Evolutionary conservation across 2,329 filamentous ascomycete species (phyloP).

Genomic region (Pseudogymnoascus sp.): DNA sequence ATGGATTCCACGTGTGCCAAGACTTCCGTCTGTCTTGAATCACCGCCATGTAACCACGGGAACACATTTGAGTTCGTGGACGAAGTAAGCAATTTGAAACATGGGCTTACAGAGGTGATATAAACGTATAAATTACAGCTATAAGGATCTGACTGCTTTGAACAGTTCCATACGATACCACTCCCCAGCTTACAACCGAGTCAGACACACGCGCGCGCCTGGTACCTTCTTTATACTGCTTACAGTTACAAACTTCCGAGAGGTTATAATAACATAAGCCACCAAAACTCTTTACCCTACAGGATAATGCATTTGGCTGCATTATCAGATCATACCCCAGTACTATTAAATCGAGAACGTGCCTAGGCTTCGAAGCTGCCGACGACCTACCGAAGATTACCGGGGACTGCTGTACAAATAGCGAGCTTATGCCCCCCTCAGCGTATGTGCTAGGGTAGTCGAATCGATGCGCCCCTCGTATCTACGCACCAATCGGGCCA

Average conservation of each 20-base stretch:
- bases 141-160: neutral
- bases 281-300: neutral
- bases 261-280: neutral
- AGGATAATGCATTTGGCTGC: neutral
- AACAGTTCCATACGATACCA: neutral
- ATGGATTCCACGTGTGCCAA: conserved; percentile 1
- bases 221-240: neutral
- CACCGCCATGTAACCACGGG: neutral
- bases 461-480: neutral
- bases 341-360: neutral
- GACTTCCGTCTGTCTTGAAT: neutral
- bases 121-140: neutral
- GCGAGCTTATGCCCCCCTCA: neutral
- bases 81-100: neutral
- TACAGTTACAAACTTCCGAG: neutral
- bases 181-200: neutral
- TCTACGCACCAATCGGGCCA: neutral
- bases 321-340: conserved; percentile 1
- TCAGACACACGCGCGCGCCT: neutral
- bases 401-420: neutral
- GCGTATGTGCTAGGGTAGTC: neutral
- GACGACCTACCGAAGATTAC: neutral
- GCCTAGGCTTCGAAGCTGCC: neutral
- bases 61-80: neutral
- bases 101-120: neutral